phyloP scores from a whole-genome alignment of 1,284 basidiomycete genomes.

The Ustilago trichophora region DNA sequence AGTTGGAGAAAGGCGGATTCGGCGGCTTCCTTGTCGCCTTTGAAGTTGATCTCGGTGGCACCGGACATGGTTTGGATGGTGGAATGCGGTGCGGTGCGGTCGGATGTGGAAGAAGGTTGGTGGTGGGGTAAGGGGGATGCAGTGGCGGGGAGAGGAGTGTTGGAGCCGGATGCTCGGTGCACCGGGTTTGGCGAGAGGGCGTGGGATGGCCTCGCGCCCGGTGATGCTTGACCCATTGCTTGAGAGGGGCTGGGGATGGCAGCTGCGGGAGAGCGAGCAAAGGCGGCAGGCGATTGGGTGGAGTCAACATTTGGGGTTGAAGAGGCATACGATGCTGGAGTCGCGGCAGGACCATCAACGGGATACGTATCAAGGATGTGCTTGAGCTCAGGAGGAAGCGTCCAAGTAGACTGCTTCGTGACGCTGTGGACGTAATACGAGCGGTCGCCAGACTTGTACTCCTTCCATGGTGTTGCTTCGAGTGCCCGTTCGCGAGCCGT shows the following conservation, averaged over 20 bases:
- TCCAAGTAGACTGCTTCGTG: constrained; percentile 65
- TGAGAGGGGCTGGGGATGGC: constrained; percentile 8
- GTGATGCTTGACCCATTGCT: neutral
- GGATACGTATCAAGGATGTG: constrained; percentile 54
- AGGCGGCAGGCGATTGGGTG: constrained; percentile 8
- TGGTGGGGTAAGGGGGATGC: neutral
- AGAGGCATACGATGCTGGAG: constrained; percentile 6
- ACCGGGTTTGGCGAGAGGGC: constrained; percentile 6
- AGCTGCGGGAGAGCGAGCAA: constrained; percentile 11
- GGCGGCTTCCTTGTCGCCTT: constrained; percentile 80
- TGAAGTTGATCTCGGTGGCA: constrained; percentile 69
- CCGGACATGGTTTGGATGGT: constrained; percentile 32
- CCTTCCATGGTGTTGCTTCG: constrained; percentile 63
- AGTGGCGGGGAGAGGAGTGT: constrained; percentile 15
- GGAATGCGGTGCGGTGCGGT: too few species aligned
- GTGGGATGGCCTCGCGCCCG: neutral
- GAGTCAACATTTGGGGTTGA: constrained; percentile 1
- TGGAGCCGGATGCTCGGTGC: constrained; percentile 18
- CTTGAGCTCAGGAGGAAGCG: constrained; percentile 58
- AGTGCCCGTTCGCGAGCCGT: constrained; percentile 61
- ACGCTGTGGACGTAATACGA: constrained; percentile 64
- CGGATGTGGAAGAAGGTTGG: too few species aligned
- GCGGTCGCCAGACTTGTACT: constrained; percentile 62
- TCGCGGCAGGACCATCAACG: constrained; percentile 1
- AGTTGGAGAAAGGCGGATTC: constrained; percentile 92